phyloP scores from a whole-genome alignment of 176 grass and related monocot genomes.

The Olyra latifolia region DNA sequence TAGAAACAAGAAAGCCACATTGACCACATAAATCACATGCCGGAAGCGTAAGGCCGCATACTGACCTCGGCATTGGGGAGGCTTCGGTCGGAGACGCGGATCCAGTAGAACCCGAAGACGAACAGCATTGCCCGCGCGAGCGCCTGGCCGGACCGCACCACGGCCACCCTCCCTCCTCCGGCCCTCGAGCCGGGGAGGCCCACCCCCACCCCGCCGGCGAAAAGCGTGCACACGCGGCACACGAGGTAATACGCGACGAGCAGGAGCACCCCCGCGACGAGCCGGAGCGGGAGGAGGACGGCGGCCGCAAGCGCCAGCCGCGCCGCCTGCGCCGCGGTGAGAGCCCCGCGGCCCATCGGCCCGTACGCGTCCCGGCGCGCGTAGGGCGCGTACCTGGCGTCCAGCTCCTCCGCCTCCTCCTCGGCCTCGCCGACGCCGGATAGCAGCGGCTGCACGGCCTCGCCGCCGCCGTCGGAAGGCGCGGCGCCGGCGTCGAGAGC shows the following conservation, averaged over 20 bases:
- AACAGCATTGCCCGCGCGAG: conserved; percentile 79
- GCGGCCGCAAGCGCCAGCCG: conserved; percentile 38
- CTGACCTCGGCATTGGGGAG: conserved; percentile 38
- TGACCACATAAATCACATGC: background rate
- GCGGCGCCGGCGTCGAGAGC: conserved; percentile 33
- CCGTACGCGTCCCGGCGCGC: conserved; percentile 74
- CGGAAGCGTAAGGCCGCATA: background rate
- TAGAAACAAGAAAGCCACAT: background rate
- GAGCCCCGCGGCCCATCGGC: conserved; percentile 63
- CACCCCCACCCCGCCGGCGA: conserved; percentile 31
- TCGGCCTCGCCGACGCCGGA: too few relatives aligned
- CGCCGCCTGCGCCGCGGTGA: conserved; percentile 30
- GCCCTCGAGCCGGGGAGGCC: conserved; percentile 44
- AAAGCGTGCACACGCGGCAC: conserved; percentile 77
- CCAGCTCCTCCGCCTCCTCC: conserved; percentile 67
- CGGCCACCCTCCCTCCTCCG: conserved; percentile 59
- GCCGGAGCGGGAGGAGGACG: conserved; percentile 63
- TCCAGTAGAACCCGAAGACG: conserved; percentile 93
- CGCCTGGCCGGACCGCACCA: conserved; percentile 52
- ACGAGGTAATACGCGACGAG: conserved; percentile 67
- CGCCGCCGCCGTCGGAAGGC: background rate
- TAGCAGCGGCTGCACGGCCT: conserved; percentile 39
- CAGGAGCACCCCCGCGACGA: conserved; percentile 54
- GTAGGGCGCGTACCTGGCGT: conserved; percentile 71
- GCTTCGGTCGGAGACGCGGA: conserved; percentile 42